Percentiles rank a stretch among this genome's conserved stretches.
Conservation (phyloP, 73 alveolate species). For the Urostyla sp. region DNA sequence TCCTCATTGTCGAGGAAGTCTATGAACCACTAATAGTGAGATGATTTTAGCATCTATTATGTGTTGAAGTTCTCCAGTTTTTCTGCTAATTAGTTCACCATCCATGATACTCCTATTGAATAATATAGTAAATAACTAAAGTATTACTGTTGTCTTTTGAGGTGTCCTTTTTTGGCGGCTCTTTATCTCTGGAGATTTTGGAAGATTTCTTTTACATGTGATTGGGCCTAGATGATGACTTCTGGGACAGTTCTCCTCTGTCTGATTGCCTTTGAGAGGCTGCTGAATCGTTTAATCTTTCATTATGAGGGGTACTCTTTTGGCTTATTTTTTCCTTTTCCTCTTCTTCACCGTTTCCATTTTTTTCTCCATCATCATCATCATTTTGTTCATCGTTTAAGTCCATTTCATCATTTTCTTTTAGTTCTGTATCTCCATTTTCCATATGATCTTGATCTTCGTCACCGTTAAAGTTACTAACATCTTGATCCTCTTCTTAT, state of each 20-base stretch:
- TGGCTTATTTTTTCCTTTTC: constrained; percentile 37
- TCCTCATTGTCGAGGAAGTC: constrained; percentile 67
- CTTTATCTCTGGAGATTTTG: background rate
- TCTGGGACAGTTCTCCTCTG: background rate
- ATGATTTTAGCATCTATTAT: constrained; percentile 68
- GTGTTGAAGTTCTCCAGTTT: constrained; percentile 63
- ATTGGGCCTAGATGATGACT: background rate
- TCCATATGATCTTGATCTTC: background rate
- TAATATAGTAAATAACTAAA: background rate
- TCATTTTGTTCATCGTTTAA: constrained; percentile 8
- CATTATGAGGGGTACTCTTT: background rate
- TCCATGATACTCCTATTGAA: constrained; percentile 57
- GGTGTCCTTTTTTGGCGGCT: constrained; percentile 20
- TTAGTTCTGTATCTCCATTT: constrained; percentile 9
- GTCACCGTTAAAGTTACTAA: constrained; percentile 25
- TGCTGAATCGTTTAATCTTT: background rate
- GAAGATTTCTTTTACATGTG: background rate
- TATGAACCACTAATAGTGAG: constrained; percentile 51
- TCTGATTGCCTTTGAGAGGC: background rate
- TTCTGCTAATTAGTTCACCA: constrained; percentile 67
- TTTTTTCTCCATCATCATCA: background rate
- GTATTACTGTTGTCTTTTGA: constrained; percentile 50
- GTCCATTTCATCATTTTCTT: constrained; percentile 21
- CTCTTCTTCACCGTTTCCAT: background rate
- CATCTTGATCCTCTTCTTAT: background rate